These are phyloP conservation scores for Sporothrix pallida DNA, from an alignment of 2,329 filamentous ascomycete genomes.

Conservation along the genomic window DNA sequence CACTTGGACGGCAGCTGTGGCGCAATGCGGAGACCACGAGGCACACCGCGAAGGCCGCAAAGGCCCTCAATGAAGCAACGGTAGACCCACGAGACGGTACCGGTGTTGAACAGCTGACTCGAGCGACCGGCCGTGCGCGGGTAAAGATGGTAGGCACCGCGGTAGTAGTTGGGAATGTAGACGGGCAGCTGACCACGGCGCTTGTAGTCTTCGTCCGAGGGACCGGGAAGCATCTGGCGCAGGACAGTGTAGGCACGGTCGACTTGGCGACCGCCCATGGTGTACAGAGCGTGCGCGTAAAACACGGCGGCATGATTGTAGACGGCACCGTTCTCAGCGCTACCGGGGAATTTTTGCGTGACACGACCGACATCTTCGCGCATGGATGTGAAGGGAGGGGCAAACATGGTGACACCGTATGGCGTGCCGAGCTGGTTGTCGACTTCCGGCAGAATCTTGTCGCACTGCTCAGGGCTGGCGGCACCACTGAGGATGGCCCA, in stretches of 20 bases:
- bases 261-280: conserved; percentile 50
- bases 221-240: conserved; percentile 61
- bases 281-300: conserved; percentile 61
- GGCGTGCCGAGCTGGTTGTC: conserved; percentile 59
- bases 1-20: conserved; percentile 60
- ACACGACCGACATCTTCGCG: conserved; percentile 64
- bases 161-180: conserved; percentile 65
- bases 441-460: conserved; percentile 54
- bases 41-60: conserved; percentile 58
- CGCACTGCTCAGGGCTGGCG: conserved; percentile 50
- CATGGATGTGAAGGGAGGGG: conserved; percentile 60
- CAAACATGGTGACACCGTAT: conserved; percentile 62
- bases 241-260: conserved; percentile 59
- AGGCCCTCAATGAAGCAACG: conserved; percentile 61
- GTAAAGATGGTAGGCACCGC: conserved; percentile 55
- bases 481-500: conserved; percentile 62
- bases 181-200: conserved; percentile 62
- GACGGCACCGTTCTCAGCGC: conserved; percentile 63
- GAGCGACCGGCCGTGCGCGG: conserved; percentile 61
- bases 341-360: conserved; percentile 63
- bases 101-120: conserved; percentile 64
- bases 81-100: conserved; percentile 63
- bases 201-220: conserved; percentile 55
- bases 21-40: conserved; percentile 52
- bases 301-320: conserved; percentile 64